Percentiles rank a stretch among this genome's conserved stretches.
Conservation (phyloP, 1,139 yeast genomes). For the Kurtzmaniella natalensis region DNA sequence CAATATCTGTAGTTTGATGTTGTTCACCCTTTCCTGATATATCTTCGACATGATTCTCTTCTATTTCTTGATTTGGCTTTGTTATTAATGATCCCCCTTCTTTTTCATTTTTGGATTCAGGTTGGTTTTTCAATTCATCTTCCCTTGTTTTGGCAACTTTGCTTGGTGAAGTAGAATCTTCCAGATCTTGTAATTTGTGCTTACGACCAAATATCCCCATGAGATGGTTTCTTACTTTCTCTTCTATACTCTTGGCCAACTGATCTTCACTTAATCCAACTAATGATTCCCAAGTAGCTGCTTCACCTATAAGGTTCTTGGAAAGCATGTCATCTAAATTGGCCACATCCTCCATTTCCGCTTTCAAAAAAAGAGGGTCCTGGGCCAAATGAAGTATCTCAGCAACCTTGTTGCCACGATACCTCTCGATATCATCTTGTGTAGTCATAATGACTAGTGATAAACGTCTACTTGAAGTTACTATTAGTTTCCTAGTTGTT, state of each 20-base stretch:
- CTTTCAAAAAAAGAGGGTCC: slow-evolving; percentile 6
- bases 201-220: not conserved
- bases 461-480: too few relatives aligned
- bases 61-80: too few relatives aligned
- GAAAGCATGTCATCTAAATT: not conserved
- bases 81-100: too few relatives aligned
- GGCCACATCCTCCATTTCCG: not conserved
- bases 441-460: not conserved
- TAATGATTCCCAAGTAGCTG: slow-evolving; percentile 1
- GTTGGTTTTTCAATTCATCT: too few relatives aligned
- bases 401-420: slow-evolving; percentile 5
- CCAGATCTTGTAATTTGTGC: not conserved
- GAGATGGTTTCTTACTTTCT: not conserved
- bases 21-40: too few relatives aligned
- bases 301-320: not conserved
- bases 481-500: not conserved
- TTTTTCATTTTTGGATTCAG: too few relatives aligned
- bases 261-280: not conserved
- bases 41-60: too few relatives aligned
- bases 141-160: not conserved
- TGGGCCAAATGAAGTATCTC: slow-evolving; percentile 7
- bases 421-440: not conserved
- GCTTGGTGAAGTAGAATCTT: not conserved
- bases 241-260: not conserved
- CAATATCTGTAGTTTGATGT: too few relatives aligned